phyloP scores from a whole-genome alignment of 225 moss, liverwort and hornwort genomes.

The Pseudisothecium myosuroides region DNA sequence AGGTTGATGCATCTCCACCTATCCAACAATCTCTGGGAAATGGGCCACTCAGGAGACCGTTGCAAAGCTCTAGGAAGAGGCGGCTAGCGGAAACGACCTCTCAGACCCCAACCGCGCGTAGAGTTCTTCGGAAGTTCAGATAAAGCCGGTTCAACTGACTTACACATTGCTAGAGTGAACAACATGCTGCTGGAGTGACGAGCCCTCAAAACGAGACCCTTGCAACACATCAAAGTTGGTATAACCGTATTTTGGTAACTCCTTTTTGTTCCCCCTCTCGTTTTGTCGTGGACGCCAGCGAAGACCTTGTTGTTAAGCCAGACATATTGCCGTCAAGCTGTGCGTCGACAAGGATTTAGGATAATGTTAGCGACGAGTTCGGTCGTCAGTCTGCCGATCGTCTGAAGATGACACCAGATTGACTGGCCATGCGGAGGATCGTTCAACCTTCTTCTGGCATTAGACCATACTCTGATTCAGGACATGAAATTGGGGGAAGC shows the following conservation, averaged over 20 bases:
- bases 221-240: neutral
- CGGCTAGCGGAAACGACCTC: slow-evolving; percentile 1
- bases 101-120: neutral
- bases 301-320: neutral
- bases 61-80: slow-evolving; percentile 9
- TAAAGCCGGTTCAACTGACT: neutral
- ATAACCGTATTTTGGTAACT: no score
- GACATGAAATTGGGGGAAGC: neutral
- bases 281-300: neutral
- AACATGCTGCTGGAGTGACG: neutral
- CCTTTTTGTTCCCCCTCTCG: neutral
- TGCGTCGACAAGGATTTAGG: neutral
- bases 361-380: neutral
- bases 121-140: slow-evolving; percentile 29
- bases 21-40: neutral
- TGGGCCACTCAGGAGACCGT: neutral
- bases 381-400: neutral
- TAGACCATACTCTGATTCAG: neutral
- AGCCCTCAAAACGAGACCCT: neutral
- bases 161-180: neutral
- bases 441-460: neutral
- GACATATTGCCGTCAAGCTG: neutral
- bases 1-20: neutral
- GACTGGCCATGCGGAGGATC: neutral
- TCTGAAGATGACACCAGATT: neutral